These are phyloP conservation scores for Nicotiana tabacum DNA, from an alignment of 257 asterid species.

Conservation along the genomic window DNA sequence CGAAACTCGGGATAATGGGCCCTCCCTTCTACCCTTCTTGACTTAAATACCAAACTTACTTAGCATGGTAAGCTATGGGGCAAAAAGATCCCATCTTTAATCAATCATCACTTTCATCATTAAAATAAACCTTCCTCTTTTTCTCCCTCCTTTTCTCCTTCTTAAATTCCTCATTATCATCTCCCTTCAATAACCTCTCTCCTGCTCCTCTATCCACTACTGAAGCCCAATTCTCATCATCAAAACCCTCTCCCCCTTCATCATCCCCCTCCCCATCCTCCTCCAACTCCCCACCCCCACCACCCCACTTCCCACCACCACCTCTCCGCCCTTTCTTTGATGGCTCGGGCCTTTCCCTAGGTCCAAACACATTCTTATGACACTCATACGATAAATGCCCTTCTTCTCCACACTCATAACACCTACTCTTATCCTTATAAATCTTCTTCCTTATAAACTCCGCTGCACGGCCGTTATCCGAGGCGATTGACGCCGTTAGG, in stretches of 20 bases:
- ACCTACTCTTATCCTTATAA: conserved; percentile 89
- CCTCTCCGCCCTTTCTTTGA: conserved; percentile 61
- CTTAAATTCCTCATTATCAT: conserved; percentile 28
- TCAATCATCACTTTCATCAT: conserved; percentile 88
- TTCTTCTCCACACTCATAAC: conserved; percentile 89
- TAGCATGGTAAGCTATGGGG: too few relatives aligned
- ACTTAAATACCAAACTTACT: background rate
- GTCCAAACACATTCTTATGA: conserved; percentile 70
- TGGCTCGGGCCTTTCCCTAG: conserved; percentile 73
- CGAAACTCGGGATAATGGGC: background rate
- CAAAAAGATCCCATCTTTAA: background rate
- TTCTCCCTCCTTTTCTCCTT: conserved; percentile 44
- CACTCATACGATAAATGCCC: conserved; percentile 96
- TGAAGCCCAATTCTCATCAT: conserved; percentile 88
- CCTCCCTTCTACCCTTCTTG: background rate
- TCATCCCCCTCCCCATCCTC: conserved; percentile 51
- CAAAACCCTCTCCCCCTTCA: conserved; percentile 42
- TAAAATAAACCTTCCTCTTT: conserved; percentile 85
- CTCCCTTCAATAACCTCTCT: conserved; percentile 52
- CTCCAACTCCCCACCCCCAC: conserved; percentile 24
- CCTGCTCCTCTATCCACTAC: conserved; percentile 73
- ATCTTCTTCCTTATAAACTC: conserved; percentile 81
- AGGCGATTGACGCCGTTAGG: conserved; percentile 76
- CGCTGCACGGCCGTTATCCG: conserved; percentile 88
- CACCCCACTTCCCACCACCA: conserved; percentile 14